Conservation (phyloP, 352 stramenopile genomes). For the Globisporangium paroecandrum region DNA sequence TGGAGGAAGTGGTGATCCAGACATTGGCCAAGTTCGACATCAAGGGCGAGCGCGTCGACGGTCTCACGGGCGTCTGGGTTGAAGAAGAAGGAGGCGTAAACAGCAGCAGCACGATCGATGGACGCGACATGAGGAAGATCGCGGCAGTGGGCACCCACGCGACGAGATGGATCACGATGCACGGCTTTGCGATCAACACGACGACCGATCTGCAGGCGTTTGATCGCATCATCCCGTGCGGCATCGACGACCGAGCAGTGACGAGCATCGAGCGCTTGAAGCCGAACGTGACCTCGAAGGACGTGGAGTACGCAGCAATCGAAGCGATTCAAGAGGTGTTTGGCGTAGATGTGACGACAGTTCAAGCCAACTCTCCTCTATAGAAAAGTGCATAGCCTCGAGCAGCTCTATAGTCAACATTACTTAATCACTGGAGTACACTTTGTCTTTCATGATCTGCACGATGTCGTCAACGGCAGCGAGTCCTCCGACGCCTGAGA, state of each 20-base stretch:
- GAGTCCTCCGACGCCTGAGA: slow-evolving; percentile 62
- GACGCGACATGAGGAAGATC: slow-evolving; percentile 91
- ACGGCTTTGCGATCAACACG: slow-evolving; percentile 98
- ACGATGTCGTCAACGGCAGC: slow-evolving; percentile 64
- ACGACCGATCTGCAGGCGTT: slow-evolving; percentile 91
- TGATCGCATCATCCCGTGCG: slow-evolving; percentile 96
- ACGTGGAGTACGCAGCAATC: slow-evolving; percentile 68
- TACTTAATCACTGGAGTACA: slow-evolving; percentile 12
- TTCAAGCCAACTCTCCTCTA: slow-evolving; percentile 39
- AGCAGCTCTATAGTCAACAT: background rate
- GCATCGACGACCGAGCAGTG: slow-evolving; percentile 90
- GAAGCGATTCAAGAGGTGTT: slow-evolving; percentile 71
- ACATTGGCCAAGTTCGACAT: slow-evolving; percentile 88
- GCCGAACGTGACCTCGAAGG: slow-evolving; percentile 41
- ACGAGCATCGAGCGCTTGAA: slow-evolving; percentile 71
- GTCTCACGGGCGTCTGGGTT: slow-evolving; percentile 97
- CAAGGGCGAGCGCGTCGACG: slow-evolving; percentile 85
- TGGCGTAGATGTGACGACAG: slow-evolving; percentile 50
- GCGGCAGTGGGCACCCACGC: slow-evolving; percentile 94
- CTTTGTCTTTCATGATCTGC: slow-evolving; percentile 22
- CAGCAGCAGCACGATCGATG: slow-evolving; percentile 18
- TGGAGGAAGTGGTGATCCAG: slow-evolving; percentile 96
- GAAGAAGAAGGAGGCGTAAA: slow-evolving; percentile 45
- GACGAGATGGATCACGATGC: slow-evolving; percentile 97
- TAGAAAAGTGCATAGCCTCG: slow-evolving; percentile 2